phyloP scores from a whole-genome alignment of 768 basidiomycete species.

The Trametes cubensis region DNA sequence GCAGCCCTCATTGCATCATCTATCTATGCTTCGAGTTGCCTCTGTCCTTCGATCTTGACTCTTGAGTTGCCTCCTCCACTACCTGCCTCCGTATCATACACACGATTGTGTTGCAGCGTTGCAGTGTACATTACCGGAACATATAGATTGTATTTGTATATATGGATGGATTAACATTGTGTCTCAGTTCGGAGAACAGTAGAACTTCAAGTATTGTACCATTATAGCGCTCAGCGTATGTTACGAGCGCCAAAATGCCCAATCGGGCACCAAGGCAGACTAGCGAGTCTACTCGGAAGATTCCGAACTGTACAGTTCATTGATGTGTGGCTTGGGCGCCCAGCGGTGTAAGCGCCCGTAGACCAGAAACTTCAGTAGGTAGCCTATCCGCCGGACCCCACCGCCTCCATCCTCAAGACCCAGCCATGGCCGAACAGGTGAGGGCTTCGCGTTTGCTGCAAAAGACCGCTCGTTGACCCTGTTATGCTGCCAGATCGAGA shows the following conservation, averaged over 20 bases:
- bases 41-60: background rate
- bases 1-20: background rate
- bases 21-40: background rate
- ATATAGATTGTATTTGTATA: background rate
- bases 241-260: background rate
- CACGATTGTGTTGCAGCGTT: too few relatives aligned
- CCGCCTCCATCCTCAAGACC: slow-evolving; percentile 36
- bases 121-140: background rate
- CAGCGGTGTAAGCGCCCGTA: slow-evolving; percentile 19
- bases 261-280: background rate
- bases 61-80: too few relatives aligned
- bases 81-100: too few relatives aligned
- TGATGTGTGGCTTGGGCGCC: slow-evolving; percentile 41
- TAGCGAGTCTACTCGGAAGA: slow-evolving; percentile 33
- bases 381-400: slow-evolving; percentile 24
- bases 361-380: slow-evolving; percentile 23
- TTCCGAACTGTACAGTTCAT: slow-evolving; percentile 48
- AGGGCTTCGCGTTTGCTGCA: slow-evolving; percentile 13
- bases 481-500: slow-evolving; percentile 71
- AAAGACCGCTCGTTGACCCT: slow-evolving; percentile 5
- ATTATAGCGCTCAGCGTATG: too few relatives aligned
- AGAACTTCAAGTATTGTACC: too few relatives aligned
- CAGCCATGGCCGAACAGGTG: slow-evolving; percentile 45
- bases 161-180: too few relatives aligned
- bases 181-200: too few relatives aligned